A percentile compares a stretch with the other conserved stretches of the same genome.
Evolutionary conservation across 495 filamentous ascomycete species (phyloP).

Genomic region (Lepraria neglecta): DNA sequence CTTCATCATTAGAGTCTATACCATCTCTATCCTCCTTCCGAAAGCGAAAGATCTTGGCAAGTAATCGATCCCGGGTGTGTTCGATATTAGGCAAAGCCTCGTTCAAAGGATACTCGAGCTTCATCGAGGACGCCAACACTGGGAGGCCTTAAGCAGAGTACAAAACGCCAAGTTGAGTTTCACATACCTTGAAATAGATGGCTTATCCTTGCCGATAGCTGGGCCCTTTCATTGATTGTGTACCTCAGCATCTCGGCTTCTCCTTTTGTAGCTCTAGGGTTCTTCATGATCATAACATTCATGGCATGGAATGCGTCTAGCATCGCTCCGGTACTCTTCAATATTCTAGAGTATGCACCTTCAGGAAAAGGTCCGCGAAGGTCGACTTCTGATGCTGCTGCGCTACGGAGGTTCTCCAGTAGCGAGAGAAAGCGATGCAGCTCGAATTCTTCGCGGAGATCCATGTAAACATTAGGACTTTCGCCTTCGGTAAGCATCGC

Average conservation of each 20-base stretch:
- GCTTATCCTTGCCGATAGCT: slow-evolving; percentile 78
- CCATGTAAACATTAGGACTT: slow-evolving; percentile 62
- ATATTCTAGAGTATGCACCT: slow-evolving; percentile 58
- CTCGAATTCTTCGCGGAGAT: slow-evolving; percentile 69
- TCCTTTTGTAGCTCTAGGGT: slow-evolving; percentile 65
- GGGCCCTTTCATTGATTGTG: slow-evolving; percentile 70
- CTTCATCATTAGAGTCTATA: slow-evolving; percentile 53
- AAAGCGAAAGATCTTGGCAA: slow-evolving; percentile 87
- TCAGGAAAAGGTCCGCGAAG: slow-evolving; percentile 77
- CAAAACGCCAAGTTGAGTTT: background rate
- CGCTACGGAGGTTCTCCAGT: slow-evolving; percentile 65
- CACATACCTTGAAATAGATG: slow-evolving; percentile 78
- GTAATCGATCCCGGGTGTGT: slow-evolving; percentile 69
- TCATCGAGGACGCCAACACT: slow-evolving; percentile 88
- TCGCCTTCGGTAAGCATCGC: slow-evolving; percentile 56
- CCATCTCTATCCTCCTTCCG: slow-evolving; percentile 57
- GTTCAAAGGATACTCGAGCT: slow-evolving; percentile 86
- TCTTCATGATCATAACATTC: slow-evolving; percentile 84
- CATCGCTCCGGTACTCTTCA: slow-evolving; percentile 72
- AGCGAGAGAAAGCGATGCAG: slow-evolving; percentile 55
- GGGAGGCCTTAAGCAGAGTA: slow-evolving; percentile 22
- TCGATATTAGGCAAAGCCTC: slow-evolving; percentile 78
- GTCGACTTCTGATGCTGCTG: slow-evolving; percentile 75
- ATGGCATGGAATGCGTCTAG: slow-evolving; percentile 92
- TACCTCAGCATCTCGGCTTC: slow-evolving; percentile 72